Evolutionary conservation across 1,284 basidiomycete species (phyloP).

Genomic region (Ganoderma sinense): DNA sequence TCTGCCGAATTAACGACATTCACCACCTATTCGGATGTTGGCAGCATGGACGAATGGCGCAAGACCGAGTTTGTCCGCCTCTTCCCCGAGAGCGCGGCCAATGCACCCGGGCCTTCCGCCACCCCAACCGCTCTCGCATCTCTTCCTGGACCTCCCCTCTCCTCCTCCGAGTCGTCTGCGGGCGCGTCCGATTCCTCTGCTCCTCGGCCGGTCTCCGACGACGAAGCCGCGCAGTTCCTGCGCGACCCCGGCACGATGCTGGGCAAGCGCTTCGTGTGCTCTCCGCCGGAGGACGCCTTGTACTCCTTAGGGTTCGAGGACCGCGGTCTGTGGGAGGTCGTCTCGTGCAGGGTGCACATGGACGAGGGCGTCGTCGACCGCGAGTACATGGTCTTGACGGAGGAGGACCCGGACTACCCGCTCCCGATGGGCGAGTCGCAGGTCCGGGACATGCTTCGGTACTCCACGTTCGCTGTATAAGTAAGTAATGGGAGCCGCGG

Average conservation of each 20-base stretch:
- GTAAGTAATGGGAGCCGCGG: neutral
- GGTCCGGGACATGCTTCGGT: slow-evolving; percentile 6
- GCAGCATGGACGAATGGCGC: slow-evolving; percentile 13
- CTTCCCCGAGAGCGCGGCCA: neutral
- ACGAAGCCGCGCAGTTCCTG: slow-evolving; percentile 6
- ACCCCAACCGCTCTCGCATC: neutral
- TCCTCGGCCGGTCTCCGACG: slow-evolving; percentile 1
- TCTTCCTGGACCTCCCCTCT: no score
- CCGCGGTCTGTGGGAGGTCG: slow-evolving; percentile 14
- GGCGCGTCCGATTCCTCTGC: neutral
- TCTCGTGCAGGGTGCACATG: slow-evolving; percentile 17
- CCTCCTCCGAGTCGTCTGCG: no score
- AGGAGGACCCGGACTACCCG: neutral
- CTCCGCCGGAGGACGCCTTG: slow-evolving; percentile 5
- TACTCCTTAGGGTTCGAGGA: slow-evolving; percentile 3
- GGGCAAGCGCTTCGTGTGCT: slow-evolving; percentile 11
- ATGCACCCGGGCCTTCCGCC: neutral
- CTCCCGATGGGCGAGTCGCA: slow-evolving; percentile 15
- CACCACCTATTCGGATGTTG: neutral
- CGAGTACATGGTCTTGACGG: slow-evolving; percentile 14
- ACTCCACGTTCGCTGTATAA: slow-evolving; percentile 7
- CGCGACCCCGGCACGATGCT: slow-evolving; percentile 9
- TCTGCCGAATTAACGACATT: neutral
- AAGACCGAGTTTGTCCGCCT: slow-evolving; percentile 4
- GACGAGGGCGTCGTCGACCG: slow-evolving; percentile 10